Conservation (phyloP, 192 early-diverging fungal species). For the Rhizophagus clarus region DNA sequence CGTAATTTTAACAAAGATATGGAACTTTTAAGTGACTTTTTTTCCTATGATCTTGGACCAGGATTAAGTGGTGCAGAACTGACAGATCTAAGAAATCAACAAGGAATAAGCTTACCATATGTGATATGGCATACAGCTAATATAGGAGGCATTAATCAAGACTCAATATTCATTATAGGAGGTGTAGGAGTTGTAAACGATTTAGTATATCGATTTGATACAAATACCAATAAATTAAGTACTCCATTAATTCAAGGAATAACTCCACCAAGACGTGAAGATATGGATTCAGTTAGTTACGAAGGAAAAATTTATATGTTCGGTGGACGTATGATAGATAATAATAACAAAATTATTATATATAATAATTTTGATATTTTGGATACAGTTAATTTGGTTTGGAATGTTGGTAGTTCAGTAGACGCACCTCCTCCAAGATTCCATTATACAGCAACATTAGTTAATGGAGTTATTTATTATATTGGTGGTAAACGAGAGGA, state of each 20-base stretch:
- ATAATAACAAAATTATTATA: not conserved
- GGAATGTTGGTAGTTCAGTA: not conserved
- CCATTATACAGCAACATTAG: not conserved
- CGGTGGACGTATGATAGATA: too few species aligned
- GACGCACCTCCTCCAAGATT: not conserved
- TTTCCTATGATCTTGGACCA: not conserved
- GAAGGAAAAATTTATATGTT: not conserved
- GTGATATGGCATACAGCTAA: not conserved
- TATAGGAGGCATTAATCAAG: not conserved
- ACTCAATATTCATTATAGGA: not conserved
- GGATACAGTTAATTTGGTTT: not conserved
- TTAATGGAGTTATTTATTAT: not conserved
- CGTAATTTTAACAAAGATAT: not conserved
- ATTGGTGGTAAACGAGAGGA: not conserved
- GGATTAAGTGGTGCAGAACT: not conserved
- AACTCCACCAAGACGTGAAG: not conserved
- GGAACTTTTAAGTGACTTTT: not conserved
- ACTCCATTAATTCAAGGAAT: not conserved
- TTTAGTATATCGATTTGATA: not conserved
- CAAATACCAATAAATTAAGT: not conserved
- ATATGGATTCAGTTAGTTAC: not conserved
- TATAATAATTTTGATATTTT: not conserved
- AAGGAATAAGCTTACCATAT: not conserved
- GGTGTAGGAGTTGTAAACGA: too few species aligned
- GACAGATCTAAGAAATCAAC: not conserved